Conservation (phyloP, 139 green algal genomes). For the Eudorina sp. region DNA sequence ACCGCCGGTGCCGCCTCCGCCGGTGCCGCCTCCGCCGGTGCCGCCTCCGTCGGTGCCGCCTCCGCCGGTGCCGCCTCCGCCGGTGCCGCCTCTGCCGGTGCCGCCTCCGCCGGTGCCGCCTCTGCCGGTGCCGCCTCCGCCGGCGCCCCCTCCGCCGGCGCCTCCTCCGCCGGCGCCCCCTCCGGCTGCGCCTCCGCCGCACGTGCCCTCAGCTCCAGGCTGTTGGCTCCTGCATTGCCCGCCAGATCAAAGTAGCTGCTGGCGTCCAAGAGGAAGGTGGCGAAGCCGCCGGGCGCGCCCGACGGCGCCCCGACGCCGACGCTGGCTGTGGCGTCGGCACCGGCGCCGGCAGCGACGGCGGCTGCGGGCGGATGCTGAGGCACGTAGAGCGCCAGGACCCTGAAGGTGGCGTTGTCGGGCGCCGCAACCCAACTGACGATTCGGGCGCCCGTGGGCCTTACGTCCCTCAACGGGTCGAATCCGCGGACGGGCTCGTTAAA, state of each 20-base stretch:
- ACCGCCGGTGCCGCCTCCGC: no score
- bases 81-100: no score
- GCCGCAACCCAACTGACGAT: neutral
- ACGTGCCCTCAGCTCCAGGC: neutral
- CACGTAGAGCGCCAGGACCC: neutral
- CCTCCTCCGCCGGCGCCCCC: neutral
- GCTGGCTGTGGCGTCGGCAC: no score
- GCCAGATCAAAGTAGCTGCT: slow-evolving; percentile 10
- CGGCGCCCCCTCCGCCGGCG: neutral
- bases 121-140: neutral
- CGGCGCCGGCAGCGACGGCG: neutral
- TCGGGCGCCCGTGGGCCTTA: neutral
- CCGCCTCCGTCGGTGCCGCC: no score
- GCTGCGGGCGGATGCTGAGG: neutral
- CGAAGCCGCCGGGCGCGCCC: neutral
- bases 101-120: no score
- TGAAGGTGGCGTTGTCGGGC: neutral
- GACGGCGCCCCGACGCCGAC: no score
- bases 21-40: no score
- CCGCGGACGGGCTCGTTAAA: slow-evolving; percentile 13
- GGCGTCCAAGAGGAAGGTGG: neutral
- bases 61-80: no score
- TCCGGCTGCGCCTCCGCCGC: neutral
- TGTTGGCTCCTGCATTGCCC: neutral
- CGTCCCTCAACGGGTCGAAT: neutral